These are phyloP conservation scores for Tulasnella calospora DNA, from an alignment of 768 basidiomycete genomes.

Conservation along the genomic window DNA sequence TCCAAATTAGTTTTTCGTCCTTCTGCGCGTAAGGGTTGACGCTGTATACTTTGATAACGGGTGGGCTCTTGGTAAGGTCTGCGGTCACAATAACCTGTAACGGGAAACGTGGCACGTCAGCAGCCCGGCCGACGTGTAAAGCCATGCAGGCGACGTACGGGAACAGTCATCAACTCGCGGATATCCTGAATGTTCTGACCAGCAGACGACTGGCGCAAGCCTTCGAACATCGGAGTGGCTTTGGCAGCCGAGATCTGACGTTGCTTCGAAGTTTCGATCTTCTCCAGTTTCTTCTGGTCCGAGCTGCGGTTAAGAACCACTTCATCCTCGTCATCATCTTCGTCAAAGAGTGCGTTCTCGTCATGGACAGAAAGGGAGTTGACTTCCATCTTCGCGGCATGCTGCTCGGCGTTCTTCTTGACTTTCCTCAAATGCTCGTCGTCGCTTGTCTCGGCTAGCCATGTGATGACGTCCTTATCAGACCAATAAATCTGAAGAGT, in stretches of 20 bases:
- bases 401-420: constrained; percentile 85
- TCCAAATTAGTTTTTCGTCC: background rate
- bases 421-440: constrained; percentile 95
- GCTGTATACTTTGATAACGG: constrained; percentile 95
- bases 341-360: constrained; percentile 82
- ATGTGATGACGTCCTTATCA: constrained; percentile 84
- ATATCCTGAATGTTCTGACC: constrained; percentile 98
- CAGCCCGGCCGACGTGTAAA: background rate
- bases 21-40: constrained; percentile 79
- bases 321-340: constrained; percentile 80
- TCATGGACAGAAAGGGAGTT: constrained; percentile 78
- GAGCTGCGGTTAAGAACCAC: constrained; percentile 66
- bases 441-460: constrained; percentile 92
- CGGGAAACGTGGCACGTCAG: constrained; percentile 25
- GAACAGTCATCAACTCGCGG: constrained; percentile 86
- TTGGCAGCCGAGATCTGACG: constrained; percentile 71
- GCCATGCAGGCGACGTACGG: constrained; percentile 50
- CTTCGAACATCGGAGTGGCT: constrained; percentile 75
- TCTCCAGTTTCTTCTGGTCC: constrained; percentile 36
- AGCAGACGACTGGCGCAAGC: constrained; percentile 60
- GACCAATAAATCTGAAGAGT: constrained; percentile 97
- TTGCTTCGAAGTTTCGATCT: constrained; percentile 68
- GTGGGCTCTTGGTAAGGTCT: constrained; percentile 91
- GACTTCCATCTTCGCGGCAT: constrained; percentile 87
- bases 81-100: constrained; percentile 86